phyloP scores from a whole-genome alignment of 345 rosid species.

The Hypericum perforatum region DNA sequence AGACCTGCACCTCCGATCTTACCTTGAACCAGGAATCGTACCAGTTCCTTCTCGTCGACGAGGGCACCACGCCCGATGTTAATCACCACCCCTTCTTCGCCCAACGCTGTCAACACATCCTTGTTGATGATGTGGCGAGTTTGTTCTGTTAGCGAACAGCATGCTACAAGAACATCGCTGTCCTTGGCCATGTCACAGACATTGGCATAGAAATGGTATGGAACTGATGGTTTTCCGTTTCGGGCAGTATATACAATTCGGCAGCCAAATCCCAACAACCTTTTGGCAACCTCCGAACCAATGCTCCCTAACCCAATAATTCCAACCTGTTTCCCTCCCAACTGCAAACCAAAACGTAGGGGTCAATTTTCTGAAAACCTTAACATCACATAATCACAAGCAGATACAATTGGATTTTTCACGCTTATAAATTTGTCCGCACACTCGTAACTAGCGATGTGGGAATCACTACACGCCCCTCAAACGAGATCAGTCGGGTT shows the following conservation, averaged over 20 bases:
- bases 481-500: no score
- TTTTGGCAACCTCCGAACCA: constrained; percentile 34
- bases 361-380: constrained; percentile 5
- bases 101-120: constrained; percentile 35
- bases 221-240: constrained; percentile 19
- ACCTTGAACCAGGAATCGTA: constrained; percentile 41
- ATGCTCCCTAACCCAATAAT: constrained; percentile 47
- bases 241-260: constrained; percentile 35
- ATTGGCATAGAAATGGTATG: constrained; percentile 28
- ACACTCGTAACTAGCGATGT: no score
- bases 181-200: constrained; percentile 31
- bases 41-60: constrained; percentile 55
- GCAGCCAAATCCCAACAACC: constrained; percentile 44
- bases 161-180: constrained; percentile 34
- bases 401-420: constrained; percentile 10
- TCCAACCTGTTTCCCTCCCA: constrained; percentile 39
- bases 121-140: constrained; percentile 38
- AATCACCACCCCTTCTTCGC: constrained; percentile 37
- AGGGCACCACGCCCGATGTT: constrained; percentile 51
- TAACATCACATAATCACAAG: neutral
- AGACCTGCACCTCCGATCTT: constrained; percentile 69
- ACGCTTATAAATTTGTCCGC: no score
- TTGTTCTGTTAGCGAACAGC: constrained; percentile 35
- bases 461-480: no score
- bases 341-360: constrained; percentile 23